Evolutionary conservation across 192 early-diverging fungal species (phyloP), one percentile per base, ranked within the genome.

Genomic region (Lobosporangium transversale): DNA sequence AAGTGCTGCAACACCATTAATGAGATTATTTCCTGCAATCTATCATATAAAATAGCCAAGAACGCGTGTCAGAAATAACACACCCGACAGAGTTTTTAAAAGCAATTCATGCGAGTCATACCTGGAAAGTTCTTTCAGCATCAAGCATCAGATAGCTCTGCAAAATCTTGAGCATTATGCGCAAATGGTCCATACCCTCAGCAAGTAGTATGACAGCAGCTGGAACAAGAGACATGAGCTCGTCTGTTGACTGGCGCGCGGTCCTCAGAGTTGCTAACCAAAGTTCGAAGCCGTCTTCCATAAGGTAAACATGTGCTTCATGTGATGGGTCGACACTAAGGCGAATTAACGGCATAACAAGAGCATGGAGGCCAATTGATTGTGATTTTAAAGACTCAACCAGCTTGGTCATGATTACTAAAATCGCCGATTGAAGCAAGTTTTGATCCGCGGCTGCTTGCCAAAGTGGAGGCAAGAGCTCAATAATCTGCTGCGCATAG

Each of bases 261-360:
- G 90, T 93, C 82, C 92, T 90, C 14, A 98, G n/a, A 0, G 90
- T 87, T 4, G 89, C 87, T 43, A 87, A 85, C 96, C 95, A 97
- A 17, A 98, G 83, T 56, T 96, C 94, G n/a, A 97, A 81, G 2
- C 89, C 93, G 60, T 98, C 96, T 62, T 97, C 96, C 26, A 96
- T 83, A 57, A 98, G 59, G 53, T 95, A 96, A 7, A 94, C 80
- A 79, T 94, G 90, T 2, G 84, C 87, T 20, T 86, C 83, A 78
- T 88, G 62, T 60, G 81, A 83, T 0, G 87, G 82, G 53, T 93
- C 85, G 14, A 94, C 75, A 78, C 93, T 93, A 56, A 92, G 85
- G 24, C 85, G 79, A 31, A 98, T 80, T 51, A 97, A 80, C 0
- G 93, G 93, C 57, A 91, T 78, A 8, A 96, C 84, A 67, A 95